These are phyloP conservation scores for Lepidium aucheri DNA, from an alignment of 345 rosid species.

Conservation along the genomic window DNA sequence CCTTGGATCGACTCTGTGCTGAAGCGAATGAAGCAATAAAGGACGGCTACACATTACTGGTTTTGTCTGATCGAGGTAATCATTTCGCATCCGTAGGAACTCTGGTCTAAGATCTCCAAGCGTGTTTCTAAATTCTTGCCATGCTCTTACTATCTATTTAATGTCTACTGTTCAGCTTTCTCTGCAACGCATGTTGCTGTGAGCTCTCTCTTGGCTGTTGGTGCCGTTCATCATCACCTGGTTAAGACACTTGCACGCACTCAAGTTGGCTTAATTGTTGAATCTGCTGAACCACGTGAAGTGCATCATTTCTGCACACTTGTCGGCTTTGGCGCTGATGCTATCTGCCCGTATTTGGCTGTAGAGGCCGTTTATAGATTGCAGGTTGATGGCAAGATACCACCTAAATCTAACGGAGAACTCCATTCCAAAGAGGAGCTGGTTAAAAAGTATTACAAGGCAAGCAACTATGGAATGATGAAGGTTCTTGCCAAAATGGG, in stretches of 20 bases:
- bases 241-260: conserved; percentile 90
- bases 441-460: conserved; percentile 88
- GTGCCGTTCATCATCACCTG: conserved; percentile 95
- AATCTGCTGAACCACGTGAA: conserved; percentile 98
- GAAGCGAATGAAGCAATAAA: conserved; percentile 85
- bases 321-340: conserved; percentile 97
- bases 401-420: conserved; percentile 75
- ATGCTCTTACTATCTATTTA: not conserved
- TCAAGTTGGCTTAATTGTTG: conserved; percentile 78
- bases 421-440: conserved; percentile 81
- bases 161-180: conserved; percentile 43
- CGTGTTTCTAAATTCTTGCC: not conserved
- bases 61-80: conserved; percentile 96
- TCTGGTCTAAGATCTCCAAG: not conserved
- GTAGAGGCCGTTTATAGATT: conserved; percentile 78
- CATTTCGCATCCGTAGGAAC: not conserved
- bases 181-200: conserved; percentile 75
- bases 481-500: conserved; percentile 99
- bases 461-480: conserved; percentile 99
- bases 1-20: conserved; percentile 78
- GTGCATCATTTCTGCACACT: conserved; percentile 99
- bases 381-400: conserved; percentile 94
- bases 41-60: conserved; percentile 76
- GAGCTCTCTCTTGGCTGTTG: conserved; percentile 97
- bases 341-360: conserved; percentile 91